phyloP scores from a whole-genome alignment of 352 stramenopile genomes.

The Globisporangium heterothallicum region DNA sequence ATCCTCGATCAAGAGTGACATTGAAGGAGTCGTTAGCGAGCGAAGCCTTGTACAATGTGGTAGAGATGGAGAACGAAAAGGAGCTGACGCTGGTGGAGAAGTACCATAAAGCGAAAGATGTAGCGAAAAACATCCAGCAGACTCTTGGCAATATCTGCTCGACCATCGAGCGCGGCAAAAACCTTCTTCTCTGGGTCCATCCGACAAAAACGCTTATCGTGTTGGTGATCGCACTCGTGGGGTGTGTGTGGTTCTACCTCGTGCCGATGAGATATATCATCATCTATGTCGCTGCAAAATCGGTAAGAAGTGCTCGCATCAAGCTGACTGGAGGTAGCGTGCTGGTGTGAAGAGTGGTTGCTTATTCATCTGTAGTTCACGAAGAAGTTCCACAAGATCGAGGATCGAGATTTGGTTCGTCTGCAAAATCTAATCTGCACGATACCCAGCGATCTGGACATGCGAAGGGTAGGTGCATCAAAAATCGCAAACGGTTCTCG shows the following conservation, averaged over 20 bases:
- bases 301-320: conserved; percentile 11
- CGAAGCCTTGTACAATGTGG: conserved; percentile 27
- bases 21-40: conserved; percentile 25
- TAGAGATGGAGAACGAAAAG: conserved; percentile 31
- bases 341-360: not conserved
- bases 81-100: conserved; percentile 32
- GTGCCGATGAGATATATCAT: conserved; percentile 24
- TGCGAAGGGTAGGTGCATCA: conserved; percentile 16
- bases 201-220: conserved; percentile 31
- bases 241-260: conserved; percentile 15
- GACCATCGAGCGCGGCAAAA: conserved; percentile 26
- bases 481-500: not conserved
- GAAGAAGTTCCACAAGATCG: conserved; percentile 24
- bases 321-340: not conserved
- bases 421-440: conserved; percentile 28
- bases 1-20: conserved; percentile 18
- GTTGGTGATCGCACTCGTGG: conserved; percentile 6
- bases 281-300: conserved; percentile 20
- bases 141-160: conserved; percentile 24
- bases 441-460: conserved; percentile 29
- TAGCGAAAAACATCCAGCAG: conserved; percentile 33
- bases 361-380: conserved; percentile 28
- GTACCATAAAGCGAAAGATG: conserved; percentile 37
- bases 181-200: conserved; percentile 35
- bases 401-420: conserved; percentile 21